Evolutionary conservation across 768 basidiomycete genomes (phyloP).

Genomic region (Termitomyces sp.): DNA sequence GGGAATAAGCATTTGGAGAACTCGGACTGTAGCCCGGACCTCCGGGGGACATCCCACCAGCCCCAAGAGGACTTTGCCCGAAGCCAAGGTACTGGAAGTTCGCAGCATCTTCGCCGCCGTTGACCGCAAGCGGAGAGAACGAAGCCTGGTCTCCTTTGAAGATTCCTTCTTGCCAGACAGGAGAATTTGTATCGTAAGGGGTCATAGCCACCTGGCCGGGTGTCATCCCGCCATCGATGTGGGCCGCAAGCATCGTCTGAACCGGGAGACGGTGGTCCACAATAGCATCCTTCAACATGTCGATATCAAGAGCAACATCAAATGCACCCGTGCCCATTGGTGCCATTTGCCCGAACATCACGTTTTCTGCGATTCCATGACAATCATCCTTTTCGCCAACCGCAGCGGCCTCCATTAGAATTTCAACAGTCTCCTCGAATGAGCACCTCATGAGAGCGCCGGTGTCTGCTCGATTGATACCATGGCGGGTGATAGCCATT

Average conservation of each 20-base stretch:
- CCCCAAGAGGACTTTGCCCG: conserved; percentile 82
- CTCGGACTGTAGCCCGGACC: conserved; percentile 88
- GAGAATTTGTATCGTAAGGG: conserved; percentile 91
- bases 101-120: conserved; percentile 78
- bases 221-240: conserved; percentile 85
- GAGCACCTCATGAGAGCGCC: conserved; percentile 98
- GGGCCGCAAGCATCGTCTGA: conserved; percentile 74
- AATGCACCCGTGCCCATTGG: conserved; percentile 99
- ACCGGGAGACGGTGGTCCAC: conserved; percentile 93
- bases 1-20: conserved; percentile 86
- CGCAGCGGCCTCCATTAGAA: conserved; percentile 97
- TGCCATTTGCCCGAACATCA: conserved; percentile 99
- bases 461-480: conserved; percentile 99
- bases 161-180: conserved; percentile 71
- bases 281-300: conserved; percentile 98
- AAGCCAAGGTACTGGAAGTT: conserved; percentile 72
- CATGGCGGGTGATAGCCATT: conserved; percentile 99
- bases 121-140: conserved; percentile 93
- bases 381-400: conserved; percentile 99
- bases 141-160: conserved; percentile 86
- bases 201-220: conserved; percentile 93
- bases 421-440: conserved; percentile 99
- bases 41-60: conserved; percentile 86
- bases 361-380: conserved; percentile 97
- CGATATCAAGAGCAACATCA: conserved; percentile 93